phyloP scores from a whole-genome alignment of 2,329 filamentous ascomycete genomes.

The Colletotrichum incanum region DNA sequence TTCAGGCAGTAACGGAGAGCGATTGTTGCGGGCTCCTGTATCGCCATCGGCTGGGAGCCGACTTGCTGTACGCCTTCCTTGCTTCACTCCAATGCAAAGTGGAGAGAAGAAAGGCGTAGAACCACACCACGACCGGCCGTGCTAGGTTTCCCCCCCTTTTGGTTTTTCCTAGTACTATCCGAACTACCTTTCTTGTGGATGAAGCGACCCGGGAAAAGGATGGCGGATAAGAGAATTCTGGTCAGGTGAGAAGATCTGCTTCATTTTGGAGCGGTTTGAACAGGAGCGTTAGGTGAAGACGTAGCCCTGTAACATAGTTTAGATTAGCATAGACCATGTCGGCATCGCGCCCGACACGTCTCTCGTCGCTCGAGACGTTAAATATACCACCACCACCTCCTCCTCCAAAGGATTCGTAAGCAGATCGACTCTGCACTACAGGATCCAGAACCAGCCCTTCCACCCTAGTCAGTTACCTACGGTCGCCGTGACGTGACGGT shows the following conservation, averaged over 20 bases:
- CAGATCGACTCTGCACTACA: too few relatives aligned
- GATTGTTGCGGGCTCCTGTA: neutral
- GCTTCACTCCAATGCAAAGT: constrained; percentile 5
- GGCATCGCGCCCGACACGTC: constrained; percentile 3
- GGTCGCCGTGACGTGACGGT: too few relatives aligned
- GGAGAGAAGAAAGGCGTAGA: neutral
- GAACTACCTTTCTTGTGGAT: neutral
- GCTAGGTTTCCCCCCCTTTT: constrained; percentile 7
- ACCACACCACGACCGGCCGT: constrained; percentile 1
- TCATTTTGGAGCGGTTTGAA: constrained; percentile 2
- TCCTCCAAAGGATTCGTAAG: too few relatives aligned
- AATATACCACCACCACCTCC: too few relatives aligned
- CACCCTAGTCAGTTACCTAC: too few relatives aligned
- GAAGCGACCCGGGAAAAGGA: constrained; percentile 11
- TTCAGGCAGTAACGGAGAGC: constrained; percentile 14
- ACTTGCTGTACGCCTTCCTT: neutral
- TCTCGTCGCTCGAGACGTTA: constrained; percentile 10
- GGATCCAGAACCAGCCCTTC: too few relatives aligned
- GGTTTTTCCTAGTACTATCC: constrained; percentile 11
- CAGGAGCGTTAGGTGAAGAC: neutral
- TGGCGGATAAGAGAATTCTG: constrained; percentile 10
- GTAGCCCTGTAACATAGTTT: too few relatives aligned
- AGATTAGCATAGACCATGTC: neutral
- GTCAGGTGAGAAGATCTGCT: constrained; percentile 3
- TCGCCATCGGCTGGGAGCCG: neutral